These are phyloP conservation scores for Davidsoniella virescens DNA, from an alignment of 2,329 filamentous ascomycete genomes.

Conservation along the genomic window DNA sequence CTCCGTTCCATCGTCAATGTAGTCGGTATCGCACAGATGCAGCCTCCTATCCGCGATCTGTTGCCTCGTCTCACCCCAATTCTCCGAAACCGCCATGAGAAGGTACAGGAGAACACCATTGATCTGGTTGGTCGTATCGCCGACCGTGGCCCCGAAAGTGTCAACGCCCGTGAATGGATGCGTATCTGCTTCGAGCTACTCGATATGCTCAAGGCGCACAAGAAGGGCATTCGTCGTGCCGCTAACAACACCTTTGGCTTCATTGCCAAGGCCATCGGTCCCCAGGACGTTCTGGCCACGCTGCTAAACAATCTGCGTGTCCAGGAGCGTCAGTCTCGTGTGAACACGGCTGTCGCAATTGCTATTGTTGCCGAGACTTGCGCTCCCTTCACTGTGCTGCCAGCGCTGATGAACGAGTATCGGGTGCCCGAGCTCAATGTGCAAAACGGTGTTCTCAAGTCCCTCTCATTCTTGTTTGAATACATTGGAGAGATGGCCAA, in stretches of 20 bases:
- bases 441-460: constrained; percentile 95
- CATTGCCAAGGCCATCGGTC: constrained; percentile 97
- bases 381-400: constrained; percentile 95
- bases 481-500: constrained; percentile 99
- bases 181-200: constrained; percentile 97
- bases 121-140: constrained; percentile 96
- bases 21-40: constrained; percentile 95
- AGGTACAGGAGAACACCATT: constrained; percentile 98
- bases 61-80: constrained; percentile 94
- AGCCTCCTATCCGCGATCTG: constrained; percentile 91
- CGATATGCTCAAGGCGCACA: constrained; percentile 98
- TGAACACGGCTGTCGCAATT: constrained; percentile 96
- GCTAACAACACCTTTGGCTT: constrained; percentile 99
- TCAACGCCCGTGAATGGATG: constrained; percentile 99
- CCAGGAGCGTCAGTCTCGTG: constrained; percentile 92
- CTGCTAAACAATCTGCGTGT: constrained; percentile 92
- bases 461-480: constrained; percentile 91
- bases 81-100: constrained; percentile 92
- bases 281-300: constrained; percentile 90
- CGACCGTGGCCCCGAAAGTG: constrained; percentile 87
- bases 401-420: constrained; percentile 98
- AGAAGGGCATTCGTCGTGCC: constrained; percentile 94
- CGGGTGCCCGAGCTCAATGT: constrained; percentile 96
- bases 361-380: constrained; percentile 98
- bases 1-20: constrained; percentile 94